Percentiles rank a stretch among this genome's conserved stretches.
Evolutionary conservation across 2,329 filamentous ascomycete species (phyloP).

Genomic region (Hymenoscyphus scutula): DNA sequence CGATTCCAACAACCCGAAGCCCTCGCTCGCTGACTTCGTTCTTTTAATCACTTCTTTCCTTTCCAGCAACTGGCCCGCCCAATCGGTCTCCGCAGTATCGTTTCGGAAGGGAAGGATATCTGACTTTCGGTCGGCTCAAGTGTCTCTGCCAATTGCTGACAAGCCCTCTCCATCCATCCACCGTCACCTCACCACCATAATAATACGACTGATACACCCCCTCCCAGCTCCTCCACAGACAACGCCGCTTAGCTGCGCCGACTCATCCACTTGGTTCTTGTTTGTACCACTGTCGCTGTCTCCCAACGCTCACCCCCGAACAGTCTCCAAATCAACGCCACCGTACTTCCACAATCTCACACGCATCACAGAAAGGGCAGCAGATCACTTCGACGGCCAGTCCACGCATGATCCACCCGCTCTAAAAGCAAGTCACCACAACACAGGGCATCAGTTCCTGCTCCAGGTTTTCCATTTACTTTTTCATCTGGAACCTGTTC

Average conservation of each 20-base stretch:
- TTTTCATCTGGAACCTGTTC: slow-evolving; percentile 14
- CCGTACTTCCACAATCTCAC: slow-evolving; percentile 18
- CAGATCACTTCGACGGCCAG: slow-evolving; percentile 25
- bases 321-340: slow-evolving; percentile 10
- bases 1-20: neutral
- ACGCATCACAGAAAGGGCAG: slow-evolving; percentile 21
- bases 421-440: slow-evolving; percentile 17
- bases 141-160: slow-evolving; percentile 12
- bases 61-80: slow-evolving; percentile 15
- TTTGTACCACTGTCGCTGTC: slow-evolving; percentile 13
- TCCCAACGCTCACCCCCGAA: slow-evolving; percentile 9
- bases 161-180: neutral
- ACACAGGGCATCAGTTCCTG: slow-evolving; percentile 19
- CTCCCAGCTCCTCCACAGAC: slow-evolving; percentile 13
- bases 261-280: slow-evolving; percentile 11
- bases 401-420: slow-evolving; percentile 15
- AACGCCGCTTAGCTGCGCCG: slow-evolving; percentile 13
- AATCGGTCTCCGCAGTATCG: slow-evolving; percentile 23
- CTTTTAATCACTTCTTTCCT: slow-evolving; percentile 16
- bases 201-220: slow-evolving; percentile 12
- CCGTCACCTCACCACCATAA: slow-evolving; percentile 12
- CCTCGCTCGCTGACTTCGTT: slow-evolving; percentile 5
- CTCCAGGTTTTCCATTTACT: slow-evolving; percentile 18
- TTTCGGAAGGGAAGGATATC: slow-evolving; percentile 23
- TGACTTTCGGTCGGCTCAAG: slow-evolving; percentile 21